Conservation (phyloP, 768 basidiomycete species). For the Russula virescens region DNA sequence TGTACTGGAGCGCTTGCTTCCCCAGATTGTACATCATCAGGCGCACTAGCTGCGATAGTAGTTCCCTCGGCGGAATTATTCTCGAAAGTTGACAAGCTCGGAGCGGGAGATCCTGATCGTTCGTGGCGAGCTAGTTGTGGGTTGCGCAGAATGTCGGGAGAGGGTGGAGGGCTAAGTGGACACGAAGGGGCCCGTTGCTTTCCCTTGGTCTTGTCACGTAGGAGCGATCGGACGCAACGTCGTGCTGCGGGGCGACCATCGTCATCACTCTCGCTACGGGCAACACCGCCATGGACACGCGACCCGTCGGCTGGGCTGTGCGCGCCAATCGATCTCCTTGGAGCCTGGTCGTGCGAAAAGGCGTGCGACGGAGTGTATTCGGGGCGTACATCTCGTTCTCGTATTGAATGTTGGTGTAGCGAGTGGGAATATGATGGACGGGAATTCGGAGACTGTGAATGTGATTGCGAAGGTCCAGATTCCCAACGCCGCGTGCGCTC, state of each 20-base stretch:
- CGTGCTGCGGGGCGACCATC: not conserved
- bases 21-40: not conserved
- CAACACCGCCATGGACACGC: not conserved
- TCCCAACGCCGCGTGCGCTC: constrained; percentile 32
- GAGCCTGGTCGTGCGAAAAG: not conserved
- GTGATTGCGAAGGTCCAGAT: constrained; percentile 20
- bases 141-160: not conserved
- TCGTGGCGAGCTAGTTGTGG: not conserved
- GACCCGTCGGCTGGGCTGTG: not conserved
- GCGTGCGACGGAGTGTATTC: not conserved
- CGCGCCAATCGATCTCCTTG: not conserved
- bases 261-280: not conserved
- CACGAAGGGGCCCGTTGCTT: constrained; percentile 6
- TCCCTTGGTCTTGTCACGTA: constrained; percentile 3
- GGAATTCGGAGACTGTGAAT: constrained; percentile 27
- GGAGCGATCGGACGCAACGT: not conserved
- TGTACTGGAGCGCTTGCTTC: not conserved
- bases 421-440: constrained; percentile 9
- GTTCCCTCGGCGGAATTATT: not conserved
- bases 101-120: not conserved
- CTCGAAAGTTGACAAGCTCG: not conserved
- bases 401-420: constrained; percentile 22
- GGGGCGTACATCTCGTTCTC: not conserved
- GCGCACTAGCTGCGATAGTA: not conserved
- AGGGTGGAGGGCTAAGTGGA: not conserved